Evolutionary conservation across 2,329 filamentous ascomycete genomes (phyloP), one percentile per base, ranked within the genome.

Genomic region (Paraphoma chrysanthemicola): DNA sequence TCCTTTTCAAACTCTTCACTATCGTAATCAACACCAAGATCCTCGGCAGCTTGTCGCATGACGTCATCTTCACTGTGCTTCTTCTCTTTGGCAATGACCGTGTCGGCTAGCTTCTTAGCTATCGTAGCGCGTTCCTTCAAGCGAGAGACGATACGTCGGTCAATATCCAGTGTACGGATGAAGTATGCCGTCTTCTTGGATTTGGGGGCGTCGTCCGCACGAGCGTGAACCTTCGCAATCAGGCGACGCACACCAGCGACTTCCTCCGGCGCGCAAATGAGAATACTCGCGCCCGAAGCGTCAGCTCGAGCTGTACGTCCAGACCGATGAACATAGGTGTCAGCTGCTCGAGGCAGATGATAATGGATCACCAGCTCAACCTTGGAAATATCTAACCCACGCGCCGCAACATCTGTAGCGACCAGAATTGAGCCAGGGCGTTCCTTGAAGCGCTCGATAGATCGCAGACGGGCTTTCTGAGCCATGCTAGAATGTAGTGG

Each of bases 321-420:
- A 1, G 95, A 97, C 23, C 95, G 89, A 74, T 99, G 95, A 12
- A 99, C 93, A 72, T 99, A 99, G 46, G 90, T 90, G 75, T 98
- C 94, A 33, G 95, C 95, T 1, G 92, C 84, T 54, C 93, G 90
- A 1, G 95, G 95, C 0, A 97, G 88, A 76, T 99, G 94, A 79
- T 99, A 99, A 78, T 99, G 95, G 16, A 99, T 81, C 14, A 99
- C 90, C 12, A 96, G 84, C 66, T 97, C 90, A 45, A 98, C 92
- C 33, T 88, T 87, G 44, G 91, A 90, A 66, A 99, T 97, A 75
- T 99, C 95, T 46, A 99, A 87, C 77, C 95, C 95, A 59, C 94
- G 88, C 8, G 94, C 93, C 2, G 94, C 94, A 28, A 97, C 93
- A 73, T 98, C 94, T 0, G 95, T 98, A 3, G 95, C 93, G 16